Evolutionary conservation across 192 early-diverging fungal species (phyloP), one percentile per base, ranked within the genome.

Genomic region (Haplosporangium gracile): DNA sequence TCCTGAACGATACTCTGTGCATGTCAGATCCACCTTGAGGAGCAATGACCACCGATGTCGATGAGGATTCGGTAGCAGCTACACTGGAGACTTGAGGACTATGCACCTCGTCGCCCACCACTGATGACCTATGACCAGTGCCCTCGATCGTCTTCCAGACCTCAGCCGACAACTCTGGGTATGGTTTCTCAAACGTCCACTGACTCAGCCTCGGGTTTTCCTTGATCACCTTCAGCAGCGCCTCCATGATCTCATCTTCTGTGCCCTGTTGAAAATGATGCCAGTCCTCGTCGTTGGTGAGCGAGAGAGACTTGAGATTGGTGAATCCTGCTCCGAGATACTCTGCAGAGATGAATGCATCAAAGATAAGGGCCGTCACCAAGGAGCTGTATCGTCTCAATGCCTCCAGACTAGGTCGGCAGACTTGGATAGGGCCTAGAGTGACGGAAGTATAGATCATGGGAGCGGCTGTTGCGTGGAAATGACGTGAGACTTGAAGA

Each of bases 321-420:
- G 6, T 73, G 45, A 73, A 73, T 26, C 72, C 72, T 47, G 72
- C 36, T 22, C 18, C 39, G n/a, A 73, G 45, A 15, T 73, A 73
- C 72, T 73, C 72, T 45, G 72, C 36, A 49, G 72, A 73, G 10
- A 73, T 73, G 45, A 73, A 73, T 22, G 18, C 72, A 32, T 73
- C 72, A 43, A 73, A 73, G 45, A 29, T 29, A 22, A 73, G 39
- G n/a, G 26, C 20, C 42, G 20, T 51, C 39, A 73, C 72, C 13
- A 73, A 49, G 42, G 36, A 29, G 13, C 39, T 43, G 42, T 73
- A 73, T 42, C 72, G 40, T 43, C 42, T 73, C 43, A 51, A n/a
- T 8, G 72, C n/a, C n/a, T 73, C 72, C 36, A 73, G 45, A 49
- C 72, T 73, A 22, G 72, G 72, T 49, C 72, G 72, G 34, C 45